Base-by-base conservation (phyloP, 768 basidiomycete genomes). In the Tylopilus sp. region DNA sequence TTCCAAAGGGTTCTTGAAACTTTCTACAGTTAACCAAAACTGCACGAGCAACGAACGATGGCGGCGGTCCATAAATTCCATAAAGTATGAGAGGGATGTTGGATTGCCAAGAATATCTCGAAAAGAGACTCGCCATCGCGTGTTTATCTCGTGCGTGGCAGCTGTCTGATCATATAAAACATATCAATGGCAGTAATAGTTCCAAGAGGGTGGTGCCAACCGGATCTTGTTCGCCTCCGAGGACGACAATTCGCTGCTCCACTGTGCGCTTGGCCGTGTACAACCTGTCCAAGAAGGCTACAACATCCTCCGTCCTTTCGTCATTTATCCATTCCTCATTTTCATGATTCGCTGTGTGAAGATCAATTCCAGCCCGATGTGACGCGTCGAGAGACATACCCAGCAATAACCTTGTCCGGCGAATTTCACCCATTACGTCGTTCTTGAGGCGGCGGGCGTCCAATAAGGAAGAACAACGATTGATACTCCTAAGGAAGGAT, bases 61-160 rank as follows among this genome's bases (percentile, higher is more conserved):
- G 8, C 88, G 81, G 13, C 97, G 81, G 59, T 98, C 97, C 91
- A 98, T 95, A 61, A 91, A 97, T 72, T 99, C 97, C 86, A 98
- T 94, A 72, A 95, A 91, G 66, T 97, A 95, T 2, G 91, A 92
- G 3, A 98, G 78, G 0, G 93, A 92, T 33, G 84, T 87, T 0
- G 95, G 95, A 58, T 92, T 94, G 21, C 85, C 75, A 3, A 99
- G 81, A 45, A 98, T 79, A 47, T 92, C 88, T 35, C 89, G 81
- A 4, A 95, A 75, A 0, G 79, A 75, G 21, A 89, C 69, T 11
- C 79, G 72, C 5, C 80, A 73, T 40, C 79, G 75, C 20, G 71
- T 62, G 36, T 62, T 63, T 1, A 73, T 52, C 44, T 83, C 83
- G 40, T 73, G 69, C 53, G 72, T 67, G 23, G 71, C 59, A 42